A percentile compares a stretch with the other conserved stretches of the same genome.
These are phyloP conservation scores for Rhododendron griersonianum DNA, from an alignment of 148 eudicot genomes.

Conservation along the genomic window DNA sequence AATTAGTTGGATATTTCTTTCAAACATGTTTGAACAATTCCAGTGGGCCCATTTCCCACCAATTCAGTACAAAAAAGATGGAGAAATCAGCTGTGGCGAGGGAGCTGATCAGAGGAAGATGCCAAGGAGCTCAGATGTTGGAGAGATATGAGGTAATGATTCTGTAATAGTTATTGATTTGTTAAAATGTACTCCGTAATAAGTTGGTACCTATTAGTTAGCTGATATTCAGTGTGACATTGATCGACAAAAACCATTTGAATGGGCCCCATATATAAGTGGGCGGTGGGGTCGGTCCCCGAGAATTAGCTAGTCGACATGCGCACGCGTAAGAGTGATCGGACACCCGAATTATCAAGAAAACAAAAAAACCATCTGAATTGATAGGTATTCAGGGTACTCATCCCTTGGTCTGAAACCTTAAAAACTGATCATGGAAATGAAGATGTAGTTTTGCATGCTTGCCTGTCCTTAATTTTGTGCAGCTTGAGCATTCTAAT, in stretches of 20 bases:
- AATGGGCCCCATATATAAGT: not conserved
- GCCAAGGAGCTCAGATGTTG: constrained; percentile 10
- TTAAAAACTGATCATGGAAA: not conserved
- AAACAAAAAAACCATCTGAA: not conserved
- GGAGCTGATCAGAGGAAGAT: constrained; percentile 21
- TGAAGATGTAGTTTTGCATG: not conserved
- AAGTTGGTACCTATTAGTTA: not conserved
- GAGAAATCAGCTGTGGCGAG: constrained; percentile 18
- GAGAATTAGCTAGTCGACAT: too few species aligned
- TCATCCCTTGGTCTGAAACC: not conserved
- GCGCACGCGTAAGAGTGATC: too few species aligned
- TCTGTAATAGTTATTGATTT: not conserved
- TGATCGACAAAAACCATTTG: not conserved
- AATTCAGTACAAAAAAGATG: constrained; percentile 36
- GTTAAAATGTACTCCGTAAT: not conserved
- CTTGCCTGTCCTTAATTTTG: not conserved
- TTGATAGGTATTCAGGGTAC: not conserved
- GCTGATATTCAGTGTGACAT: too few species aligned
- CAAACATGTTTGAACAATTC: not conserved
- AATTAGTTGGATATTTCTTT: not conserved
- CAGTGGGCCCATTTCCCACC: constrained; percentile 95
- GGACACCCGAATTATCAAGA: too few species aligned
- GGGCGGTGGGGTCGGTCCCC: too few species aligned
- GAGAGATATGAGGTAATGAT: constrained; percentile 14
- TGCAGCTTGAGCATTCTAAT: not conserved